Evolutionary conservation across 106 monocot genomes (phyloP).

Genomic region (Alisma plantagoaquatica): DNA sequence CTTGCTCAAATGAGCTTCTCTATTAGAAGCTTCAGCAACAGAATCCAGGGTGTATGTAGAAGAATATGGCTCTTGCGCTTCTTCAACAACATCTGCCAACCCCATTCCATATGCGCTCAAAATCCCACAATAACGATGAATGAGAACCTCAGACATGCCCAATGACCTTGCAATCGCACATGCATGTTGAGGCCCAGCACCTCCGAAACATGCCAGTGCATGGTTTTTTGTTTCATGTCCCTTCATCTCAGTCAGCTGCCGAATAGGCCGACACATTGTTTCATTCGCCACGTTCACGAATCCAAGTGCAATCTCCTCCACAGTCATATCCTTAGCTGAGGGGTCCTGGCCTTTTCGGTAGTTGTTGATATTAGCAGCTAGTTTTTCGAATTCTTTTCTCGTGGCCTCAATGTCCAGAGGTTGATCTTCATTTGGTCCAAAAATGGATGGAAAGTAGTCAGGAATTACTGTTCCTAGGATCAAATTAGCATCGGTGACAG

Average conservation of each 20-base stretch:
- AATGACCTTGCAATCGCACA: conserved; percentile 81
- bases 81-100: conserved; percentile 90
- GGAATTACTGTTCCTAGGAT: conserved; percentile 80
- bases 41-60: conserved; percentile 43
- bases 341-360: conserved; percentile 58
- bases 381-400: conserved; percentile 51
- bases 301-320: conserved; percentile 91
- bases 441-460: conserved; percentile 85
- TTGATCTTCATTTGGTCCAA: conserved; percentile 85
- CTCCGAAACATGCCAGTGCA: conserved; percentile 93
- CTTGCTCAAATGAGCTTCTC: conserved; percentile 36
- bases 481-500: conserved; percentile 92
- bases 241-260: conserved; percentile 97
- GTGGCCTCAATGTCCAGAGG: conserved; percentile 76
- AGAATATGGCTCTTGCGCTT: conserved; percentile 80
- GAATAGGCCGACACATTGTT: conserved; percentile 92
- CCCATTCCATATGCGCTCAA: conserved; percentile 99
- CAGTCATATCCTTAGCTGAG: conserved; percentile 53
- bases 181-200: conserved; percentile 96
- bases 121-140: conserved; percentile 91
- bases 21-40: conserved; percentile 41
- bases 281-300: conserved; percentile 95
- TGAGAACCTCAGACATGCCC: conserved; percentile 83
- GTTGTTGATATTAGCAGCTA: conserved; percentile 54
- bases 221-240: conserved; percentile 93